Evolutionary conservation across 345 rosid genomes (phyloP), one percentile per base, ranked within the genome.

Genomic region (Clausena lansium): DNA sequence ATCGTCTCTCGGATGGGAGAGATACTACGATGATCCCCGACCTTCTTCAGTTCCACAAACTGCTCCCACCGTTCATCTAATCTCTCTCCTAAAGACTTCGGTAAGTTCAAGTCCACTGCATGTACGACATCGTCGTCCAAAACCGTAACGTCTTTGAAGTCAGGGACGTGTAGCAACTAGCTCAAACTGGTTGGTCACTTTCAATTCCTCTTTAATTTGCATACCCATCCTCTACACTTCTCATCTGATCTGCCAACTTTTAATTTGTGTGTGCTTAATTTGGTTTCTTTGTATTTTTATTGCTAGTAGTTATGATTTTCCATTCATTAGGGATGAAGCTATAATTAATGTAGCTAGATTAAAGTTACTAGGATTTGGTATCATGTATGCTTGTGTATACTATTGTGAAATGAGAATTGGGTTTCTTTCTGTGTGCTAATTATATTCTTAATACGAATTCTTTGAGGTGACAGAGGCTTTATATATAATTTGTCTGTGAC

Each of bases 111-210:
- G 77, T 74, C 91, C 84, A 78, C n/a, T 87, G 81, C 94, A 94
- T 94, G 98, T 92, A 81, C 69, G 97, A 94, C 71, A 92, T 94
- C 79, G 94, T 94, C 57, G 92, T 92, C 71, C 90, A 94, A 73
- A 92, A 90, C 73, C 92, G 91, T 14, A 87, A 88, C 81, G 33
- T 84, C 78, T 94, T 94, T 57, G 86, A 92, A 79, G 97, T 94
- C 13, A 85, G 89, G 64, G 92, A 91, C 22, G 75, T 73, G 74
- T 70, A 70, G 62, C n/a, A n/a, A n/a, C 35, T 41, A 24, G 52
- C 28, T 4, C n/a, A n/a, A 0, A 20, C 57, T 5, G 33, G 47
- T 36, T 36, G 50, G 50, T 45, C 50, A n/a, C 5, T 45, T 13
- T 45, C 17, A 13, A 0, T 45, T 11, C 50, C 15, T 13, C 15